These are phyloP conservation scores for Eudorina sp. DNA, from an alignment of 139 green algal species.

Conservation along the genomic window DNA sequence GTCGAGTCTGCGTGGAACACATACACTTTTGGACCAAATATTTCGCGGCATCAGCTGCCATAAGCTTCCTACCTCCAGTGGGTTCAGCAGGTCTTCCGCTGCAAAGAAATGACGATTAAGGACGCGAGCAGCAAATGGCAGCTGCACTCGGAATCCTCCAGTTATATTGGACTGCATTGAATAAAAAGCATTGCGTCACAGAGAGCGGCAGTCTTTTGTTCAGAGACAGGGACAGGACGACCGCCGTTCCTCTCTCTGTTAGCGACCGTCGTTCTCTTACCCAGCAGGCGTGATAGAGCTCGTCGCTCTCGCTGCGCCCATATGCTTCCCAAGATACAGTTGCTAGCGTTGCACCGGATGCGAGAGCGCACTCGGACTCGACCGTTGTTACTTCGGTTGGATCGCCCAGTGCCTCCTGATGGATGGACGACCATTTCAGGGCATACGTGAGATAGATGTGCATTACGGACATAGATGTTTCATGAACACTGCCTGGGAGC, in stretches of 20 bases:
- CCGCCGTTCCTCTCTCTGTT: no score
- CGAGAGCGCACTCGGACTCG: neutral
- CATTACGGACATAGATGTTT: no score
- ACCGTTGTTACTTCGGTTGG: neutral
- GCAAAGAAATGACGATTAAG: neutral
- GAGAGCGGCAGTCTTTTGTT: no score
- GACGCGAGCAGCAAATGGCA: neutral
- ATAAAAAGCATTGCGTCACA: no score
- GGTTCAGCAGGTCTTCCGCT: neutral
- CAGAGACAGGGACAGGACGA: no score
- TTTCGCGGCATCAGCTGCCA: no score
- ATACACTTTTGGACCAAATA: no score
- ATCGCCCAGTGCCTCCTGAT: conserved; percentile 1
- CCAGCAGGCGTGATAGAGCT: conserved; percentile 8
- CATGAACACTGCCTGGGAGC: no score
- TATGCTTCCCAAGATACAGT: neutral
- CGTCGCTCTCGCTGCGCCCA: neutral
- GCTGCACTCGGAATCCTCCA: neutral
- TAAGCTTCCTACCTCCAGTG: neutral
- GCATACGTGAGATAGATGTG: no score
- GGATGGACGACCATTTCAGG: no score
- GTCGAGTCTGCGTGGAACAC: neutral
- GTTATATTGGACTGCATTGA: neutral
- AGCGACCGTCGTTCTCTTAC: no score
- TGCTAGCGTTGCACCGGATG: neutral